Base-by-base conservation (phyloP, 768 basidiomycete species). In the Podaxis sp. region DNA sequence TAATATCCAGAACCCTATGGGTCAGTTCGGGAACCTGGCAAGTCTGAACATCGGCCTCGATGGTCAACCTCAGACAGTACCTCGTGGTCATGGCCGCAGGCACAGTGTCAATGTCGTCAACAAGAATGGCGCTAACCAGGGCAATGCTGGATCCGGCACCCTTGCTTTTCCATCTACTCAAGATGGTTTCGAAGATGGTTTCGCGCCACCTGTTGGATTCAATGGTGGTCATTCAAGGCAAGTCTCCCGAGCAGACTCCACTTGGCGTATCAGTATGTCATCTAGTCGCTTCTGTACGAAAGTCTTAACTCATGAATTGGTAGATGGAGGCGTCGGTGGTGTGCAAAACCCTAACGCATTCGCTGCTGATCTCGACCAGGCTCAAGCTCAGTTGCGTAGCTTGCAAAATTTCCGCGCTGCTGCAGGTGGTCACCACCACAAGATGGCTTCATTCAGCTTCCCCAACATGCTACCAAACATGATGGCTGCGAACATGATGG, bases 401-500 rank as follows among this genome's bases (percentile, higher is more conserved):
- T 79, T 99, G 57, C 94, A 96, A 68, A 94, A 97, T 67, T 99
- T 98, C 82, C 90, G 95, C 67, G 95, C 94, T 32, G 94, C 94
- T 4, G 89, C 92, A 18, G 93, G 92, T 48, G 94, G 93, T 9
- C 95, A 96, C 67, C 94, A 96, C 71, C 88, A 93, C 71, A 96
- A 96, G 79, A 94, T 97, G 93, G 85, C 91, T 7, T 98, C 95
- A 3, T 98, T 97, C 77, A 93, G 91, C 71, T 95, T 98, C 79
- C 95, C 95, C 4, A 97, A 97, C 71, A 97, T 97, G 93, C 79
- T 97, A 13, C 95, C 95, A 4, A 95, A 95, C 69, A 90, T 96
- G 85, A 91, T 95, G 90, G 95, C 93, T 2, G 95, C 93, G 16
- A 97, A 92, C 67, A 95, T 92, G 88, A 93, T 94, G 92, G 92